Conservation (phyloP, 176 grass and related monocot species). For the Musa schizocarpa region DNA sequence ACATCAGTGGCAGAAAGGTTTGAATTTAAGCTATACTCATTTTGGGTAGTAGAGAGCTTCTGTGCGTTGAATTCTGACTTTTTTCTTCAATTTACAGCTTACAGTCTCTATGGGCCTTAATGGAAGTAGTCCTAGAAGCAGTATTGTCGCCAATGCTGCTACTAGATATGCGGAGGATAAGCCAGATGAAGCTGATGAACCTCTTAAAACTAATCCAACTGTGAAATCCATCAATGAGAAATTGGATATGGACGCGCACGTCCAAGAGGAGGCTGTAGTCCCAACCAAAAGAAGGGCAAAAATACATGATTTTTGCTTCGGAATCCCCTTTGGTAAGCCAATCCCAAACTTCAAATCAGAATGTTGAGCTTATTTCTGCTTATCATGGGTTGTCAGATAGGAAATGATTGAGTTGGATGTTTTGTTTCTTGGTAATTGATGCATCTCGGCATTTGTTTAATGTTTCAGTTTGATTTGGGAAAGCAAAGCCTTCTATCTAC, state of each 20-base stretch:
- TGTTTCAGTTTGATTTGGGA: no score
- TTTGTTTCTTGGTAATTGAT: background rate
- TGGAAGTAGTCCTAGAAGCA: slow-evolving; percentile 28
- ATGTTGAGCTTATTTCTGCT: background rate
- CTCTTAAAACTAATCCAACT: slow-evolving; percentile 26
- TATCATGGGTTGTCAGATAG: slow-evolving; percentile 5
- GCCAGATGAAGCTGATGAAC: slow-evolving; percentile 11
- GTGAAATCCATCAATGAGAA: slow-evolving; percentile 18
- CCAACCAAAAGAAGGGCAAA: slow-evolving; percentile 49
- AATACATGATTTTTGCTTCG: slow-evolving; percentile 94
- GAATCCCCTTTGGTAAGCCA: slow-evolving; percentile 82
- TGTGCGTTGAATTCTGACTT: slow-evolving; percentile 4
- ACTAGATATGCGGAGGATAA: slow-evolving; percentile 36
- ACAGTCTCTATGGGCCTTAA: slow-evolving; percentile 33
- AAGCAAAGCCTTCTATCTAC: no score
- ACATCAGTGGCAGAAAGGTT: slow-evolving; percentile 30
- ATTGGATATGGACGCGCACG: background rate
- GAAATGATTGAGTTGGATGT: background rate
- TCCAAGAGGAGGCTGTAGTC: slow-evolving; percentile 22
- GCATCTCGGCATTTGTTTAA: no score
- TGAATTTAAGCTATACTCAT: background rate
- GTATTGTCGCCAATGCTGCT: slow-evolving; percentile 29
- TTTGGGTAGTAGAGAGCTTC: background rate
- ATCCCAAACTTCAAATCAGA: background rate
- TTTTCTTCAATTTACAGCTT: slow-evolving; percentile 31